These are phyloP conservation scores for Aspergillus coremiiformis DNA, from an alignment of 495 filamentous ascomycete species.

Conservation along the genomic window DNA sequence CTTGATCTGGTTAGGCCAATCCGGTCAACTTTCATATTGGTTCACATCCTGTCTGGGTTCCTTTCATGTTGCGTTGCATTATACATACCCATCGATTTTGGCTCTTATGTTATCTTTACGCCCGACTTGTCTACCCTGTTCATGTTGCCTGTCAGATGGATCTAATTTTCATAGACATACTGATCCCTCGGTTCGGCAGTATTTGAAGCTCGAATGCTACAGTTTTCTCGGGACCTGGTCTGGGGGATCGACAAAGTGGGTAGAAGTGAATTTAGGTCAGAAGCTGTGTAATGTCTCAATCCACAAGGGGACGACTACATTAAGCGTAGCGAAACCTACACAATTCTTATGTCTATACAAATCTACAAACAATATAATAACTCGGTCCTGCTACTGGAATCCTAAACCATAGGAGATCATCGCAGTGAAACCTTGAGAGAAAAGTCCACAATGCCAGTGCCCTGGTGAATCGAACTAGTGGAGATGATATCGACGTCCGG, in stretches of 20 bases:
- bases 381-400: not conserved
- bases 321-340: too few species aligned
- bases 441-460: slow-evolving; percentile 86
- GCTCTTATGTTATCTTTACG: slow-evolving; percentile 2
- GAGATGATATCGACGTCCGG: slow-evolving; percentile 91
- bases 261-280: not conserved
- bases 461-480: slow-evolving; percentile 94
- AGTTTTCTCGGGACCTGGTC: not conserved
- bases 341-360: not conserved
- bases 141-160: not conserved
- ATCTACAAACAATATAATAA: not conserved
- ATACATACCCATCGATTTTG: slow-evolving; percentile 19
- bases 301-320: too few species aligned
- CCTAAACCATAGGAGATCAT: slow-evolving; percentile 6
- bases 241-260: not conserved
- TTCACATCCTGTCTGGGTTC: not conserved
- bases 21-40: slow-evolving; percentile 2
- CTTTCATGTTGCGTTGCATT: slow-evolving; percentile 7
- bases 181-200: not conserved
- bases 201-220: not conserved
- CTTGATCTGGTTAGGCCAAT: slow-evolving; percentile 3
- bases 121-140: not conserved
- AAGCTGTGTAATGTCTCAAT: not conserved
- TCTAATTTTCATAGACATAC: not conserved
- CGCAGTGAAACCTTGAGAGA: slow-evolving; percentile 73